phyloP scores from a whole-genome alignment of 208 protist species.

The Wallacemonas sp. region DNA sequence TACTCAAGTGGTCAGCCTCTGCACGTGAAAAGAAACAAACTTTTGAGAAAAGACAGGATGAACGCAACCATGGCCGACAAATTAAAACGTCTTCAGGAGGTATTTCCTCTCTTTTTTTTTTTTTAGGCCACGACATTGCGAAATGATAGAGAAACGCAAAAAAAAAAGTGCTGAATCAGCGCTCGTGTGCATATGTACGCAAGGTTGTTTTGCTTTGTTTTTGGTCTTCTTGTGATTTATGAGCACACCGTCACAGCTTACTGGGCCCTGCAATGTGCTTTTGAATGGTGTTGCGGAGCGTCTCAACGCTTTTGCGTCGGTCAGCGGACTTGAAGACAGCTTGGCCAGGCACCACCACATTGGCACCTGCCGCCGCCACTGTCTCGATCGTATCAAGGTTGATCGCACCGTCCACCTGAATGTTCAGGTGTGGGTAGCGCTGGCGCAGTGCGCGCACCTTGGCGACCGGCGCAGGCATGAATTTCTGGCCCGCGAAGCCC shows the following conservation, averaged over 20 bases:
- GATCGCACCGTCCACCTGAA: constrained; percentile 99
- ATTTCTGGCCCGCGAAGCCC: constrained; percentile 99
- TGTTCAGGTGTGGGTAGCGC: constrained; percentile 91
- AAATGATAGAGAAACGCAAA: background rate
- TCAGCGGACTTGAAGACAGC: constrained; percentile 92
- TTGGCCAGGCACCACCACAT: constrained; percentile 98
- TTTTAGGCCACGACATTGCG: background rate
- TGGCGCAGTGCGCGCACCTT: constrained; percentile 94
- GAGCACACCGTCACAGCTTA: no score
- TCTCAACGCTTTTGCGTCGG: constrained; percentile 45
- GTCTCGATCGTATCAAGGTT: constrained; percentile 91
- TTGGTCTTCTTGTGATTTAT: no score
- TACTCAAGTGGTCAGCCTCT: background rate
- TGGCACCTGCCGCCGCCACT: constrained; percentile 97
- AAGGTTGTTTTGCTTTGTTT: no score
- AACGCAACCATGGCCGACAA: no score
- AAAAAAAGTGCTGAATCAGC: background rate
- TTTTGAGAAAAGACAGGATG: background rate
- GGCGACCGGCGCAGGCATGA: constrained; percentile 96
- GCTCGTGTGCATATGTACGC: no score
- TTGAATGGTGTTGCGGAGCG: constrained; percentile 51
- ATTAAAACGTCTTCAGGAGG: no score
- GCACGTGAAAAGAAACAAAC: background rate
- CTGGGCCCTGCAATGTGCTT: constrained; percentile 27
- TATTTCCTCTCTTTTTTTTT: no score